Conservation (phyloP, 2,329 filamentous ascomycete species). For the Ophiostoma angusticollis region DNA sequence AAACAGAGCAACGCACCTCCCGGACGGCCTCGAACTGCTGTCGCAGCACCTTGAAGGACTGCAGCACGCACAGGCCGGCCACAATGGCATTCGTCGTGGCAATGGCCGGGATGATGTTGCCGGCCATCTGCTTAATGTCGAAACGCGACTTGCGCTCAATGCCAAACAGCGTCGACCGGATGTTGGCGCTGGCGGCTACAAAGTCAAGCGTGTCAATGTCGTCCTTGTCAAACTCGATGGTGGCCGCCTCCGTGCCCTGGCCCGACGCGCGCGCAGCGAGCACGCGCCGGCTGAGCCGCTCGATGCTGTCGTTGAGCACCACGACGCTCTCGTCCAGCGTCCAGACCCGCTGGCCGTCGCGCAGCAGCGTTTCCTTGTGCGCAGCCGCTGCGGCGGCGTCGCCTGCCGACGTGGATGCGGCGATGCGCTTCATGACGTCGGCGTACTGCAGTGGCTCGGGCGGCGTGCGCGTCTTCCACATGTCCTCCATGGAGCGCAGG, state of each 20-base stretch:
- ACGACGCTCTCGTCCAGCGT: conserved; percentile 68
- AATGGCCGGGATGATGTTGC: conserved; percentile 97
- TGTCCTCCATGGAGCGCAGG: conserved; percentile 76
- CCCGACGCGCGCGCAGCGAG: conserved; percentile 40
- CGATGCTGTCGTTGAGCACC: conserved; percentile 76
- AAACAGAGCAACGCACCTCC: conserved; percentile 40
- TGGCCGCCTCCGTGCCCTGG: conserved; percentile 40
- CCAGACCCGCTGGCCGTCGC: conserved; percentile 68
- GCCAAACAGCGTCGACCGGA: conserved; percentile 77
- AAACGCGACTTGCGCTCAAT: conserved; percentile 86
- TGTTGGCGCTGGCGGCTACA: conserved; percentile 78
- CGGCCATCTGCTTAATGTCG: conserved; percentile 97
- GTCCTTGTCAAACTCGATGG: conserved; percentile 90
- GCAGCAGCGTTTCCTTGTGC: conserved; percentile 39
- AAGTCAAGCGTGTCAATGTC: conserved; percentile 92
- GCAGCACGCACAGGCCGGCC: conserved; percentile 79
- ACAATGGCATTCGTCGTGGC: conserved; percentile 97
- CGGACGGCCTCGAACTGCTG: conserved; percentile 58
- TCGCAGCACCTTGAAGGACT: conserved; percentile 81
- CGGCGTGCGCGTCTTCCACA: conserved; percentile 78
- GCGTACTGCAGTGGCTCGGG: conserved; percentile 64
- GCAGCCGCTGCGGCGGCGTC: conserved; percentile 29
- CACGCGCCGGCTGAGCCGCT: conserved; percentile 62
- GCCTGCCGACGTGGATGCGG: conserved; percentile 20
- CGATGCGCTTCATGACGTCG: conserved; percentile 39